Base-by-base conservation (phyloP, 768 basidiomycete species). In the Psilocybe tampanensis region DNA sequence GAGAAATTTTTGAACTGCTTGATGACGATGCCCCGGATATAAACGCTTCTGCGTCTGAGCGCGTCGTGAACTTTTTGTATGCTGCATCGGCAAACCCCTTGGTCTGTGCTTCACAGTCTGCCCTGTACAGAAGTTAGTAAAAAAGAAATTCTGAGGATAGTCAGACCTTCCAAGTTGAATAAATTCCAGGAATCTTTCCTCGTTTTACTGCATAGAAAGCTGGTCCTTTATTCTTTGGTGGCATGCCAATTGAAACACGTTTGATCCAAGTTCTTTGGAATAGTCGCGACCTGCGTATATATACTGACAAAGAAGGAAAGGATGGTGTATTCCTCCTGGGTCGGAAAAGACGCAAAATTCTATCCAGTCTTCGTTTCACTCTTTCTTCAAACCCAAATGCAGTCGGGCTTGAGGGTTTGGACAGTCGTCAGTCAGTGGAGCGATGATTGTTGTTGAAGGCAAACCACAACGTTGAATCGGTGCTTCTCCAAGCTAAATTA, bases 121-220 rank as follows among this genome's bases (percentile, higher is more conserved):
- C 74, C 93, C 92, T 94, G 65, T 9, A 36, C 34, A 17, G 18
- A 17, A 17, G 50, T 45, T 47, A n/a, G 15, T n/a, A 43, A 56
- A 47, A 54, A 56, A 26, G 36, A 39, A 15, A 56, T 48, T 47
- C 8, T 13, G 44, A 12, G 33, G 21, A 45, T 52, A 29, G 47
- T 23, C 18, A 17, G 29, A 52, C 77, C 62, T 65, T 90, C 94
- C 94, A 96, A 23, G 85, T 80, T 2, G 59, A 56, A 68, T 86
- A 95, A 3, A 95, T 74, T 0, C 94, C 94, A 0, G 86, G 78
- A 11, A 64, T 60, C 33, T 75, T 73, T 9, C 94, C 94, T n/a
- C 70, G 75, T 33, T 74, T 77, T 8, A 96, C 92, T 22, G 91
- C 89, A 67, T 93, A 94, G 68, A 80, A 39, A n/a, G n/a, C 92